Evolutionary conservation across 2,329 filamentous ascomycete species (phyloP).

Genomic region (Calcarisporium arbuscula): DNA sequence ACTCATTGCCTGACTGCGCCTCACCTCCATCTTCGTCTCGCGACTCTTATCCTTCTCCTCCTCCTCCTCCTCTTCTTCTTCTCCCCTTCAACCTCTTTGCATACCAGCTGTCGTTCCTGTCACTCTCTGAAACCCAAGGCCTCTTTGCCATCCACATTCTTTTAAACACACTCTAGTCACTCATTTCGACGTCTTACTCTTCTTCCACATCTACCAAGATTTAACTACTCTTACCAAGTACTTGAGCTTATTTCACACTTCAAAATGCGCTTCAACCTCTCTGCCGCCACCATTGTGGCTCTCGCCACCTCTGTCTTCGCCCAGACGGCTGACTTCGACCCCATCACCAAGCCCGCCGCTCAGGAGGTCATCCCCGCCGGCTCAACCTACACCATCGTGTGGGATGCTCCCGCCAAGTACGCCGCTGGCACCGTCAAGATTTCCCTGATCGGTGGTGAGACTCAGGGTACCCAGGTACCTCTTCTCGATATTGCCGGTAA

Average conservation of each 20-base stretch:
- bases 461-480: constrained; percentile 34
- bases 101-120: constrained; percentile 19
- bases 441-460: constrained; percentile 46
- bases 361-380: constrained; percentile 42
- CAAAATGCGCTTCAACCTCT: constrained; percentile 50
- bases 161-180: constrained; percentile 13
- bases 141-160: constrained; percentile 24
- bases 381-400: constrained; percentile 42
- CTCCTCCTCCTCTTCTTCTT: background rate
- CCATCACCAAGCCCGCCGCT: constrained; percentile 40
- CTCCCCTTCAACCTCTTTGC: too few relatives aligned
- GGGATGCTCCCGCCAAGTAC: constrained; percentile 37
- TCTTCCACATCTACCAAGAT: constrained; percentile 8
- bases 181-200: constrained; percentile 11
- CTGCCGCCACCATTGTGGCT: constrained; percentile 44
- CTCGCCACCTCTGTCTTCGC: constrained; percentile 44
- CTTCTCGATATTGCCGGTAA: constrained; percentile 43
- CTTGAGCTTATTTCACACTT: constrained; percentile 7
- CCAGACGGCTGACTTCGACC: constrained; percentile 50
- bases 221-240: background rate
- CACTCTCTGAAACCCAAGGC: constrained; percentile 20
- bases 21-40: background rate
- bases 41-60: background rate
- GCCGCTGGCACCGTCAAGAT: constrained; percentile 42
- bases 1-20: too few relatives aligned